Evolutionary conservation across 805 yeast genomes (phyloP).

Genomic region (Sporopachydermia lactativora): DNA sequence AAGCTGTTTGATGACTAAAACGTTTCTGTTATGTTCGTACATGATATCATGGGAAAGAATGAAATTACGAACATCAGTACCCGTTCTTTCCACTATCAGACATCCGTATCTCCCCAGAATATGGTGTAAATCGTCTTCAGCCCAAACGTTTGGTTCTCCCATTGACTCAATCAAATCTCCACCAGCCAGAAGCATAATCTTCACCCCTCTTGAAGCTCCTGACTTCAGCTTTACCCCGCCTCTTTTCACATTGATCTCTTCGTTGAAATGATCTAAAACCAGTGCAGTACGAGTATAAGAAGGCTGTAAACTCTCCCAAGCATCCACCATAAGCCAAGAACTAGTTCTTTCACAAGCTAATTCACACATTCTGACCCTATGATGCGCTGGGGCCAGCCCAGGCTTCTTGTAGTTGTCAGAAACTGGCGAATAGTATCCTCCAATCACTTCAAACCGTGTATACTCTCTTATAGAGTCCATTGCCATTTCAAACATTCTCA

Average conservation of each 20-base stretch:
- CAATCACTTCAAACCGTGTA: slow-evolving; percentile 69
- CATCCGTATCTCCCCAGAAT: slow-evolving; percentile 77
- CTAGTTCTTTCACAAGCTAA: slow-evolving; percentile 76
- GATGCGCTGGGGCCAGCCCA: slow-evolving; percentile 60
- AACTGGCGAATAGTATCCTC: slow-evolving; percentile 75
- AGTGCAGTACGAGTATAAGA: slow-evolving; percentile 70
- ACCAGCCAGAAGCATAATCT: slow-evolving; percentile 74
- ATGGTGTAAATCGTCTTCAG: slow-evolving; percentile 70
- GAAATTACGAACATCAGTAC: slow-evolving; percentile 73
- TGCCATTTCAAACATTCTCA: slow-evolving; percentile 85
- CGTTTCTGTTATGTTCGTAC: slow-evolving; percentile 75
- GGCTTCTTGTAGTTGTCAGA: slow-evolving; percentile 66
- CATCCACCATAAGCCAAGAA: slow-evolving; percentile 85
- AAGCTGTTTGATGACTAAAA: slow-evolving; percentile 66
- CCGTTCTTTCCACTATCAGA: slow-evolving; percentile 72
- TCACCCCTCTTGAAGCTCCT: slow-evolving; percentile 53
- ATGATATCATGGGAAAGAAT: slow-evolving; percentile 67
- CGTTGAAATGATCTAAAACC: slow-evolving; percentile 73
- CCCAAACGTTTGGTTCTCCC: slow-evolving; percentile 92
- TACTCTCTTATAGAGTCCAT: slow-evolving; percentile 64
- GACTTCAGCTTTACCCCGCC: slow-evolving; percentile 54
- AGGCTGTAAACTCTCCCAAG: slow-evolving; percentile 77
- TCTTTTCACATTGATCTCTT: slow-evolving; percentile 64
- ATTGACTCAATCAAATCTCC: slow-evolving; percentile 77
- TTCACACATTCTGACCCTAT: slow-evolving; percentile 78